phyloP scores from a whole-genome alignment of 1,139 yeast genomes.

The Magnusiomyces sp. region DNA sequence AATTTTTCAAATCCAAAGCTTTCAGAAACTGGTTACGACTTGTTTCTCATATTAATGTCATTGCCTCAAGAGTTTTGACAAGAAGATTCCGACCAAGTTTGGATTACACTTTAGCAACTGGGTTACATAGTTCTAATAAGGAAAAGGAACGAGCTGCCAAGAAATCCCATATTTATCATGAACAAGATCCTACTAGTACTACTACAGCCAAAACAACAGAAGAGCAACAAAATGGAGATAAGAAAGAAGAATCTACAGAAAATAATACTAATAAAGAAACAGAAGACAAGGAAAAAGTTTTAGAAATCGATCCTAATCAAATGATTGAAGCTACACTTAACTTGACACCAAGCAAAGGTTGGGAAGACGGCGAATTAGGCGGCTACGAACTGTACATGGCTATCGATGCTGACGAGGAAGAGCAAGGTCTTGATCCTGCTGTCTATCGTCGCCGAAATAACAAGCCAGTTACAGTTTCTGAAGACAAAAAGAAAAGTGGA shows the following conservation, averaged over 20 bases:
- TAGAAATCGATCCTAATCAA: conserved; percentile 4
- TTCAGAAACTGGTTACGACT: conserved; percentile 64
- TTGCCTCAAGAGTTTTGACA: conserved; percentile 59
- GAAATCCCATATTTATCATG: conserved; percentile 35
- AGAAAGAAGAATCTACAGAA: conserved; percentile 15
- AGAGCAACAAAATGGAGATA: too few relatives aligned
- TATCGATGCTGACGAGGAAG: conserved; percentile 42
- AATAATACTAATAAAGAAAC: conserved; percentile 21
- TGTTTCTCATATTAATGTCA: conserved; percentile 57
- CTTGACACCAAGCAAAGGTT: conserved; percentile 70
- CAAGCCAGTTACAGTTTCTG: conserved; percentile 15
- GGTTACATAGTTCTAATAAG: conserved; percentile 21
- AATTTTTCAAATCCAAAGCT: conserved; percentile 49
- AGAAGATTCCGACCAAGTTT: conserved; percentile 92
- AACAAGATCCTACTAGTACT: too few relatives aligned
- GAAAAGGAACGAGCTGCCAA: background rate
- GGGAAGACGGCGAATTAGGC: conserved; percentile 85
- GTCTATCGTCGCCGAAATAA: conserved; percentile 31
- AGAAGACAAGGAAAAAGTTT: conserved; percentile 10
- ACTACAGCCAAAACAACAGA: too few relatives aligned
- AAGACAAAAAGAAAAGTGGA: conserved; percentile 3
- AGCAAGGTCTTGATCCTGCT: conserved; percentile 40
- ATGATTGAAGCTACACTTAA: conserved; percentile 63
- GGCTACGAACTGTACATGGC: conserved; percentile 88
- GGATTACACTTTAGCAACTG: conserved; percentile 88